Evolutionary conservation across 108 stramenopile species (phyloP).

Genomic region (Nitzschia sp.): DNA sequence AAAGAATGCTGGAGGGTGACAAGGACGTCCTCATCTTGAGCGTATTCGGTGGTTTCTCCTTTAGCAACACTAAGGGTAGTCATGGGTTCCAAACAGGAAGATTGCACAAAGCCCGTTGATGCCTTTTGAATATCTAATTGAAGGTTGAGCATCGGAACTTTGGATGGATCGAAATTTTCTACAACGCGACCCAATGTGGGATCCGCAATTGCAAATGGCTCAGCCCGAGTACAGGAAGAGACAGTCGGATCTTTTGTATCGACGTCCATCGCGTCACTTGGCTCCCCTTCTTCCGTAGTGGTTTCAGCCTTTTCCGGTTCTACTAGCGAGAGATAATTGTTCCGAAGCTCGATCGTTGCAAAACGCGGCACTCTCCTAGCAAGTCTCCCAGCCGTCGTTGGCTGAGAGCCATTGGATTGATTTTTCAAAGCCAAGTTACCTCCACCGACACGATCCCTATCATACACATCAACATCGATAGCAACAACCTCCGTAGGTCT

Average conservation of each 20-base stretch:
- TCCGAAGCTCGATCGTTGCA: conserved; percentile 75
- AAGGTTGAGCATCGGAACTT: conserved; percentile 75
- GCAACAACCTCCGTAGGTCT: conserved; percentile 71
- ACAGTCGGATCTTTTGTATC: conserved; percentile 13
- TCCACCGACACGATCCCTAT: conserved; percentile 54
- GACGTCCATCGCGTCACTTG: neutral
- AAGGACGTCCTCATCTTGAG: conserved; percentile 63
- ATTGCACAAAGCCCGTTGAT: conserved; percentile 69
- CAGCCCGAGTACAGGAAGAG: conserved; percentile 56
- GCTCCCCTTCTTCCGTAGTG: neutral
- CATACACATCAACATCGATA: conserved; percentile 82
- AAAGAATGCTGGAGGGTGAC: conserved; percentile 82
- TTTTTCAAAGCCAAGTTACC: conserved; percentile 29
- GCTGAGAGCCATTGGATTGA: neutral
- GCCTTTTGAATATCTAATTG: conserved; percentile 76
- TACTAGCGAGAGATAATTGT: conserved; percentile 37
- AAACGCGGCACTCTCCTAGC: conserved; percentile 76
- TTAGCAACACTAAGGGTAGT: conserved; percentile 19
- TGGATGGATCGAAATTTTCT: conserved; percentile 77
- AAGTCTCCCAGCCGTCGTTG: conserved; percentile 40
- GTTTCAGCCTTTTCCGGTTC: conserved; percentile 1
- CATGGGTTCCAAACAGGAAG: conserved; percentile 62
- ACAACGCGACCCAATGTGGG: conserved; percentile 76
- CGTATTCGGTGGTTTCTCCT: conserved; percentile 14
- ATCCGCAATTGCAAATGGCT: conserved; percentile 79